phyloP scores from a whole-genome alignment of 495 filamentous ascomycete species.

The Trichoderma erinaceum region DNA sequence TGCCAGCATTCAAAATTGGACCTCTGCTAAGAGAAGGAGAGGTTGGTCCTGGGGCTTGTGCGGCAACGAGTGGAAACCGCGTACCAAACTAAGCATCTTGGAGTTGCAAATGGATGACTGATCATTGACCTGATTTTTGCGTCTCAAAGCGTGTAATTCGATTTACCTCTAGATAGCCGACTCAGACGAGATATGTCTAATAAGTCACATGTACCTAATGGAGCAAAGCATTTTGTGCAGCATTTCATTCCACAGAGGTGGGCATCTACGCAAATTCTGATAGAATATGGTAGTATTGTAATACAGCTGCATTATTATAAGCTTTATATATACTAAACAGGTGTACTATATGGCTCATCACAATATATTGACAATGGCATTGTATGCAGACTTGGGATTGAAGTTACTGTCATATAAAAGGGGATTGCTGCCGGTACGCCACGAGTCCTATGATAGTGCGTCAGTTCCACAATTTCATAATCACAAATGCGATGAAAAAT shows the following conservation, averaged over 20 bases:
- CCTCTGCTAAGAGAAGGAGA: constrained; percentile 28
- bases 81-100: background rate
- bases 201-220: too few relatives aligned
- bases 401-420: constrained; percentile 61
- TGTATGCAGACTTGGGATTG: constrained; percentile 59
- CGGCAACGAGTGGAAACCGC: background rate
- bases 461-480: background rate
- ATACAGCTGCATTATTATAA: too few relatives aligned
- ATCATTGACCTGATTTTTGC: too few relatives aligned
- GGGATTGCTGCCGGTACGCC: constrained; percentile 54
- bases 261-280: too few relatives aligned
- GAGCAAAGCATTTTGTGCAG: too few relatives aligned
- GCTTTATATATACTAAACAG: too few relatives aligned
- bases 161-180: too few relatives aligned
- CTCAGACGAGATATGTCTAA: too few relatives aligned
- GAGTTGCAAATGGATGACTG: too few relatives aligned
- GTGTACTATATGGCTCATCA: constrained; percentile 24
- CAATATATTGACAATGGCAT: constrained; percentile 47
- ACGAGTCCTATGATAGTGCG: constrained; percentile 45
- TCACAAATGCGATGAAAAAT: constrained; percentile 11
- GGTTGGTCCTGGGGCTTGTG: background rate
- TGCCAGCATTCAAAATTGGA: constrained; percentile 36
- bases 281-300: too few relatives aligned
- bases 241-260: too few relatives aligned
- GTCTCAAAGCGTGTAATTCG: too few relatives aligned